Conservation (phyloP, 345 rosid species). For the Reutealis trisperma region DNA sequence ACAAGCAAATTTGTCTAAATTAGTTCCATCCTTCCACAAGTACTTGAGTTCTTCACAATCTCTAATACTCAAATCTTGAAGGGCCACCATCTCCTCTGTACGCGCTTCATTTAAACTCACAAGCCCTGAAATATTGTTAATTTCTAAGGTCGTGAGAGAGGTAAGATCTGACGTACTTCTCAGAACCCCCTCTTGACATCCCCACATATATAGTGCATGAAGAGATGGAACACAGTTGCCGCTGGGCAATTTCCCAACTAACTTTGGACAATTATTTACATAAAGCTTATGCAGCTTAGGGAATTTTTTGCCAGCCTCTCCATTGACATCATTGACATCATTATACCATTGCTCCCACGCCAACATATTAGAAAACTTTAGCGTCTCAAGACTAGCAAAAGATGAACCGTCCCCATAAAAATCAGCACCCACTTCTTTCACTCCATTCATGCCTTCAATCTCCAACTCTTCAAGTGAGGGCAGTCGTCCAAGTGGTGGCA, state of each 20-base stretch:
- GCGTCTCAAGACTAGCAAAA: too few relatives aligned
- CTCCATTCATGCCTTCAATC: too few relatives aligned
- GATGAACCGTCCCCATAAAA: too few relatives aligned
- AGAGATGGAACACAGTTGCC: background rate
- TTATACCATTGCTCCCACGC: conserved; percentile 15
- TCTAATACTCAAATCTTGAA: conserved; percentile 7
- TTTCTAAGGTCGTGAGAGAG: conserved; percentile 11
- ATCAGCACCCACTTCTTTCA: too few relatives aligned
- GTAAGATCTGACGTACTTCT: background rate
- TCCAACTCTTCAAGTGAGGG: too few relatives aligned
- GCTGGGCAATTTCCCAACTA: background rate
- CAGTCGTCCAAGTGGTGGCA: too few relatives aligned
- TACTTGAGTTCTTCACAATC: conserved; percentile 10
- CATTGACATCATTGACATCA: background rate
- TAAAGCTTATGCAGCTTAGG: background rate
- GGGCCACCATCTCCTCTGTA: background rate
- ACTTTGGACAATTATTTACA: background rate
- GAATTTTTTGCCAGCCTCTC: background rate
- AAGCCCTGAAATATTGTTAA: conserved; percentile 3
- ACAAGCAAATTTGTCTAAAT: background rate
- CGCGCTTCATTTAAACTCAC: background rate
- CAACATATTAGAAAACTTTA: background rate
- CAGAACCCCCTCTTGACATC: background rate
- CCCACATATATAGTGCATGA: background rate
- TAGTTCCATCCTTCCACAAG: conserved; percentile 8